Base-by-base conservation (phyloP, 2,329 filamentous ascomycete species). In the Pseudogymnoascus sp. region DNA sequence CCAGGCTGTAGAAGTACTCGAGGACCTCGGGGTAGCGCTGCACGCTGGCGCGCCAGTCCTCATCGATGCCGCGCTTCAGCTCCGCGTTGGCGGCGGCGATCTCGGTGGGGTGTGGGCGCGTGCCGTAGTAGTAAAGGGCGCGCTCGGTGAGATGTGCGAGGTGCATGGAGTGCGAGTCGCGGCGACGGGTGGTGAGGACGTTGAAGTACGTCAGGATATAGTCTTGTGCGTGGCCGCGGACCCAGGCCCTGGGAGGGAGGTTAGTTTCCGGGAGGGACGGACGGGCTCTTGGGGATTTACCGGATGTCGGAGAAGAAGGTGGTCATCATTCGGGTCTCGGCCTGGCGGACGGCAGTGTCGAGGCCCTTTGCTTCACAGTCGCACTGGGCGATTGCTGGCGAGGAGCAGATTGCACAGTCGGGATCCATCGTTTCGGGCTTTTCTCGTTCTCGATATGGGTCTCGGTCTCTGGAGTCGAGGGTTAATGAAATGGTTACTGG, bases 1-100 rank as follows among this genome's bases (percentile, higher is more conserved):
- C 87, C 38, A 92, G 78, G 64, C 84, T 81, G 75, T 88, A 93
- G 72, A 89, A 93, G 75, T 93, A 91, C 74, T 91, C 87, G 62
- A 93, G 78, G n/a, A 93, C 86, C 72, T 92, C 88, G 4, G 89
- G 90, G 69, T 93, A 93, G 62, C 86, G 82, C 69, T 90, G 84
- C 40, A 92, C 89, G 59, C 86, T 88, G 31, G 84, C 81, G 70
- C 87, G 84, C 89, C 89, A 93, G 76, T 92, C 89, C 66, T 89
- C 86, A 70, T 92, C 89, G 70, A 92, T 89, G 65, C 88, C 89
- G 60, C 84, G 82, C 75, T 91, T 90, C 65, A 91, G 79, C 59
- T 82, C 80, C 14, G 80, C 80, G 70, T 91, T 83, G 24, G 88
- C 89, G 63, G 83, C 81, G 40, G 81, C 78, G 61, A 91, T 82